Conservation (phyloP, 2,329 filamentous ascomycete genomes). For the Beauveria sp. region DNA sequence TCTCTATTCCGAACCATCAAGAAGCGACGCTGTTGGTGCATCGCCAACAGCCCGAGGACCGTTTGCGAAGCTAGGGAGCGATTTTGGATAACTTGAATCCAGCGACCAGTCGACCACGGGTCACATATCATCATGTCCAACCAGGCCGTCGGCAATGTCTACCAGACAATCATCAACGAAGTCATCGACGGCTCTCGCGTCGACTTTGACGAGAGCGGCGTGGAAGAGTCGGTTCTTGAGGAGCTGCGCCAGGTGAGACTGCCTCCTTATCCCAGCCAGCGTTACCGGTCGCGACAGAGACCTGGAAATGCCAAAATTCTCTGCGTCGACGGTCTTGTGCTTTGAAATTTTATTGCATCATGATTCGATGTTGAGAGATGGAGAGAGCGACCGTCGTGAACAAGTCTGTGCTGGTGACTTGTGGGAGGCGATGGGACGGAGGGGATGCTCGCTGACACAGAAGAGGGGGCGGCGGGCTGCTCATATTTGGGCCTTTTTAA, state of each 20-base stretch:
- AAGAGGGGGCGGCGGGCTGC: conserved; percentile 21
- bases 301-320: background rate
- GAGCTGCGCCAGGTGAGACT: conserved; percentile 76
- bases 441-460: conserved; percentile 8
- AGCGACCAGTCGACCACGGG: background rate
- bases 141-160: conserved; percentile 63
- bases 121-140: conserved; percentile 45
- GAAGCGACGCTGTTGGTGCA: background rate
- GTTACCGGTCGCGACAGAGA: background rate
- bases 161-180: conserved; percentile 69
- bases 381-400: background rate
- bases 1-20: background rate
- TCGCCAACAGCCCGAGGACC: background rate
- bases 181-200: conserved; percentile 87
- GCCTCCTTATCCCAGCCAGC: background rate
- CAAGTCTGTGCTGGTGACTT: background rate
- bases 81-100: conserved; percentile 7
- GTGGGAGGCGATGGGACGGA: background rate
- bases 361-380: background rate
- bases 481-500: conserved; percentile 53
- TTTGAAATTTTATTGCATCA: background rate
- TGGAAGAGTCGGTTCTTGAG: conserved; percentile 78
- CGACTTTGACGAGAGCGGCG: conserved; percentile 94
- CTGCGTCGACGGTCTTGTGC: conserved; percentile 1
- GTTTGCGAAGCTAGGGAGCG: background rate